phyloP scores from a whole-genome alignment of 2,329 filamentous ascomycete genomes.

The Arthrobotrys sinensis region DNA sequence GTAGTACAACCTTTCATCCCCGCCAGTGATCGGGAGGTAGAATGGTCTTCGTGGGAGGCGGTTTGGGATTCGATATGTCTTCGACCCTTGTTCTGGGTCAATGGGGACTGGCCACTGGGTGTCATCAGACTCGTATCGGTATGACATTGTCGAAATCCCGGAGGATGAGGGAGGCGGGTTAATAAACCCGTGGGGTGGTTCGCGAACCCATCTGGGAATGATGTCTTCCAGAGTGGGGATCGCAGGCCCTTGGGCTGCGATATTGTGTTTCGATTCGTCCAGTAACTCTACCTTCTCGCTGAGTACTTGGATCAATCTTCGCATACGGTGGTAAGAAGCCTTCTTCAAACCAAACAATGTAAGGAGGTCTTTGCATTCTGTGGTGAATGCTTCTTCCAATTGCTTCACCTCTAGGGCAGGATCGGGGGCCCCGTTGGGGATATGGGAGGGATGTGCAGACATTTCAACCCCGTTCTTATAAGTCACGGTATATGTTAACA shows the following conservation, averaged over 20 bases:
- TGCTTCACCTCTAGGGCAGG: background rate
- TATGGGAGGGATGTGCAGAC: too few relatives aligned
- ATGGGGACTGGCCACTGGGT: background rate
- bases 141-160: background rate
- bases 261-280: background rate
- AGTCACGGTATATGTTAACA: too few relatives aligned
- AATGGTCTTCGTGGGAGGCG: constrained; percentile 2
- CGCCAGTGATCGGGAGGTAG: background rate
- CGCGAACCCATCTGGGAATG: background rate
- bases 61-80: background rate
- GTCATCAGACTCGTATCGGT: background rate
- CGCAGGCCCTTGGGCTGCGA: background rate
- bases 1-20: background rate
- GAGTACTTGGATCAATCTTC: background rate
- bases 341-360: background rate
- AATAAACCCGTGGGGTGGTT: too few relatives aligned
- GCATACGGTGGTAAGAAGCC: background rate
- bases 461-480: too few relatives aligned
- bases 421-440: too few relatives aligned
- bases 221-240: background rate
- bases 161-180: background rate
- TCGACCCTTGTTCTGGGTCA: background rate
- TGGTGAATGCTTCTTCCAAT: constrained; percentile 3
- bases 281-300: background rate
- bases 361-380: background rate